Percentiles rank a stretch among this genome's conserved stretches.
phyloP scores from a whole-genome alignment of 306 rosid species.

The Casuarina glauca region DNA sequence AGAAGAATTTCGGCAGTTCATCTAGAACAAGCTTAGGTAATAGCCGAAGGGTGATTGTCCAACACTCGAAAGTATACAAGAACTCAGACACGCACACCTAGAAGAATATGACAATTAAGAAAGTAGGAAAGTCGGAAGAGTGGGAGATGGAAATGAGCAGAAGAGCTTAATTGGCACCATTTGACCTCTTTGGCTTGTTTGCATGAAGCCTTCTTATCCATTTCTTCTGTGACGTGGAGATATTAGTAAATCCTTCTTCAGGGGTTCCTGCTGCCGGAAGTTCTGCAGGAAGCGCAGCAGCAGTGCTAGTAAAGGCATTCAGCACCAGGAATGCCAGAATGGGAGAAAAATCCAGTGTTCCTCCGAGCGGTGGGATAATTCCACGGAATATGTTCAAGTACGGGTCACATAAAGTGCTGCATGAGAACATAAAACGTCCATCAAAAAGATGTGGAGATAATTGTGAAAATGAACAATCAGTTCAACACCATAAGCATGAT shows the following conservation, averaged over 20 bases:
- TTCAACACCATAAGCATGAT: neutral
- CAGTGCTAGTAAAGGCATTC: constrained; percentile 88
- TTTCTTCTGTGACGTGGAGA: constrained; percentile 65
- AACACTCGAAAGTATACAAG: neutral
- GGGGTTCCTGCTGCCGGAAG: constrained; percentile 58
- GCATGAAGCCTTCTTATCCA: constrained; percentile 84
- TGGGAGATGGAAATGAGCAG: constrained; percentile 21
- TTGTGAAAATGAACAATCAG: neutral
- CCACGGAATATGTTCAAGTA: constrained; percentile 97
- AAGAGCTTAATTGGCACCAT: constrained; percentile 29
- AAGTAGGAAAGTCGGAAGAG: constrained; percentile 27
- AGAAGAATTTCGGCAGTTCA: neutral
- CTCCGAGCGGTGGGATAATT: constrained; percentile 89
- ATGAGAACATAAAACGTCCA: constrained; percentile 24
- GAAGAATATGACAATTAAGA: constrained; percentile 18
- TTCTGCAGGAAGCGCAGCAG: constrained; percentile 98
- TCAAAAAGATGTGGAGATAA: neutral
- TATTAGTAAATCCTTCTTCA: constrained; percentile 28
- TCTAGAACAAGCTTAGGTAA: neutral
- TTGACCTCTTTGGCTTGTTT: constrained; percentile 42
- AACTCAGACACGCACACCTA: constrained; percentile 1
- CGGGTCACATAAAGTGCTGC: constrained; percentile 93
- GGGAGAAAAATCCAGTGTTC: constrained; percentile 92
- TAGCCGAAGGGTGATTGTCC: neutral
- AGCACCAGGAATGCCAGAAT: constrained; percentile 83